phyloP scores from a whole-genome alignment of 1,284 basidiomycete species.

The Psilocybe mexicana region DNA sequence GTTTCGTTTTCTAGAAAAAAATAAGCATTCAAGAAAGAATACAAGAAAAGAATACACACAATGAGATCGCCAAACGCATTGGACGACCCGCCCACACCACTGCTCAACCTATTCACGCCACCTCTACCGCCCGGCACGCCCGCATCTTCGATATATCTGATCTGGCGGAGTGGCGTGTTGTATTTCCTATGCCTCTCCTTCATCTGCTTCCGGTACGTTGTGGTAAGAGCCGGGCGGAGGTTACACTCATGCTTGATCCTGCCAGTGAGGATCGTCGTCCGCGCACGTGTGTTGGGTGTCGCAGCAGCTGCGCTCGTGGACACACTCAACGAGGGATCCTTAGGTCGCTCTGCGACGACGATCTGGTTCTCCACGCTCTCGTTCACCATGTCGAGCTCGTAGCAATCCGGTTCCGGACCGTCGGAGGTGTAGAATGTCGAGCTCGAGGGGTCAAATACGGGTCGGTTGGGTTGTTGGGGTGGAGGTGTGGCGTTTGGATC shows the following conservation, averaged over 20 bases:
- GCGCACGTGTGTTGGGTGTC: conserved; percentile 51
- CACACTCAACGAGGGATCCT: conserved; percentile 50
- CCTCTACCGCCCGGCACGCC: conserved; percentile 63
- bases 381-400: conserved; percentile 78
- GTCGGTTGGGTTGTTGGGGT: conserved; percentile 37
- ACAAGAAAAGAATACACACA: conserved; percentile 40
- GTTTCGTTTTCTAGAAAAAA: conserved; percentile 55
- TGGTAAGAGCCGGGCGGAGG: conserved; percentile 63
- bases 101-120: conserved; percentile 64
- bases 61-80: conserved; percentile 60
- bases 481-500: conserved; percentile 26
- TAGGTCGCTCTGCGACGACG: conserved; percentile 74
- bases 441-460: conserved; percentile 37
- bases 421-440: conserved; percentile 33
- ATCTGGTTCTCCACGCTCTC: conserved; percentile 76
- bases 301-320: conserved; percentile 32
- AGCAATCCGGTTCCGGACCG: conserved; percentile 57
- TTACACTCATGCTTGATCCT: conserved; percentile 76
- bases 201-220: conserved; percentile 64
- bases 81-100: conserved; percentile 49
- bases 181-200: conserved; percentile 59
- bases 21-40: neutral
- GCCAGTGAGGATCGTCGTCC: conserved; percentile 74
- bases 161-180: conserved; percentile 60
- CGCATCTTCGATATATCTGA: conserved; percentile 60